Evolutionary conservation across 495 filamentous ascomycete species (phyloP).

Genomic region (Lasiosphaeriaceae sp.): DNA sequence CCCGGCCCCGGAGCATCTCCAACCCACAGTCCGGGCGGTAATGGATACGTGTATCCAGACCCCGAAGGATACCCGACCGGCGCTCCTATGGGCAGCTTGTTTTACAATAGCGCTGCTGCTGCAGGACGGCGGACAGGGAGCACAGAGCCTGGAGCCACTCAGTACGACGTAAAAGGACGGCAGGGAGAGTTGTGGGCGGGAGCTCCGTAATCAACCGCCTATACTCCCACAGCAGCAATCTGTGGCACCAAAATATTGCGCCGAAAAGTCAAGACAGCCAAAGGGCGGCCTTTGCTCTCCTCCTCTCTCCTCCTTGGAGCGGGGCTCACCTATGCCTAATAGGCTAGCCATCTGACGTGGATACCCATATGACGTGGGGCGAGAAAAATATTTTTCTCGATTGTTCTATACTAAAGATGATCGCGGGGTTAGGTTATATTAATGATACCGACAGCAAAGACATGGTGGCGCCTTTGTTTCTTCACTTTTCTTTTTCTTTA

Average conservation of each 20-base stretch:
- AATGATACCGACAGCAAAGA: conserved; percentile 18
- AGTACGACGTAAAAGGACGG: conserved; percentile 47
- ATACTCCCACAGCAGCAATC: no score
- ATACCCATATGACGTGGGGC: no score
- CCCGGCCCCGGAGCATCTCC: conserved; percentile 66
- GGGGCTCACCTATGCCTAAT: no score
- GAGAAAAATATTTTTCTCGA: conserved; percentile 3
- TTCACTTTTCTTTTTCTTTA: conserved; percentile 11
- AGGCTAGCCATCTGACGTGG: no score
- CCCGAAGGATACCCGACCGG: conserved; percentile 55
- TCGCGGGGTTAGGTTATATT: conserved; percentile 19
- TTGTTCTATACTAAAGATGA: conserved; percentile 26
- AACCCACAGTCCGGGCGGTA: conserved; percentile 51
- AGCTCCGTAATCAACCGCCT: conserved; percentile 20
- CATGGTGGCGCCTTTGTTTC: conserved; percentile 13
- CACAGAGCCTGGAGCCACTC: conserved; percentile 59
- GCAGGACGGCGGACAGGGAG: conserved; percentile 59
- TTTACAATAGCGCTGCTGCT: conserved; percentile 59
- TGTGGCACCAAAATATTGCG: background rate
- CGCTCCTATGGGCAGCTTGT: conserved; percentile 54
- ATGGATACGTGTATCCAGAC: conserved; percentile 67
- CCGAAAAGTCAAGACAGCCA: background rate
- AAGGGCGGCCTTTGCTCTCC: no score
- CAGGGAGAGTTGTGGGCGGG: conserved; percentile 39
- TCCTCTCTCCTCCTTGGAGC: no score